Evolutionary conservation across 2,329 filamentous ascomycete genomes (phyloP), one percentile per base, ranked within the genome.

Genomic region (Ceratocystis diversiconidia): DNA sequence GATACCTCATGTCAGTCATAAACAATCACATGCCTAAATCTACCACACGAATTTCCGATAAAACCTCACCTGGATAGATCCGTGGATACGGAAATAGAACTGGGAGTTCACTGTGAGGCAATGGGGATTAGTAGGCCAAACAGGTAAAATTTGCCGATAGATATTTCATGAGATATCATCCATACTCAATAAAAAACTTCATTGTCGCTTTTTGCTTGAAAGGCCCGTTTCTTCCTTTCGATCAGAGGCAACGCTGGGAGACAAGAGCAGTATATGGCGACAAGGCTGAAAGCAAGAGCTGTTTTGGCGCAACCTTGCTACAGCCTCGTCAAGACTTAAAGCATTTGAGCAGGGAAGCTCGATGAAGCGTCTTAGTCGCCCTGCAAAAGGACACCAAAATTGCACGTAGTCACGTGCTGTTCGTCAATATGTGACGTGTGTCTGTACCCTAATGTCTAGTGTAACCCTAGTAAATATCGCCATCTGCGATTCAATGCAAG

Each of bases 81-180:
- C 79, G 77, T 43, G 81, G 81, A 65, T 84, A 84, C 22, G 81
- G 81, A 69, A 84, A 84, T 70, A 84, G 76, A 63, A 84, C 76
- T 59, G 80, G 80, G 25, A 84, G 73, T 66, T 83, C 80, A 71
- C 81, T 84, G 65, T 55, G 17, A 15, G 19, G 19, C 48, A 52
- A 48, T 22, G 8, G 46, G 19, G 46, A 55, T 59, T 10, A 41
- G 25, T 12, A 48, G 8, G 46, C 32, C 46, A 25, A 19, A n/a
- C 28, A 69, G 12, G 64, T 64, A 30, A 30, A 25, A 0, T 10
- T 30, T 22, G 32, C 19, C 19, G 59, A 6, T 25, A 22, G 15
- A 4, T 43, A 17, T 30, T 17, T 17, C 22, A 52, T 28, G 5
- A 15, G 10, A 10, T 3, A 28, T 15, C 12, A 17, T 46, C 44